Evolutionary conservation across 2,329 filamentous ascomycete genomes (phyloP).

Genomic region (Pyrenophora teres): DNA sequence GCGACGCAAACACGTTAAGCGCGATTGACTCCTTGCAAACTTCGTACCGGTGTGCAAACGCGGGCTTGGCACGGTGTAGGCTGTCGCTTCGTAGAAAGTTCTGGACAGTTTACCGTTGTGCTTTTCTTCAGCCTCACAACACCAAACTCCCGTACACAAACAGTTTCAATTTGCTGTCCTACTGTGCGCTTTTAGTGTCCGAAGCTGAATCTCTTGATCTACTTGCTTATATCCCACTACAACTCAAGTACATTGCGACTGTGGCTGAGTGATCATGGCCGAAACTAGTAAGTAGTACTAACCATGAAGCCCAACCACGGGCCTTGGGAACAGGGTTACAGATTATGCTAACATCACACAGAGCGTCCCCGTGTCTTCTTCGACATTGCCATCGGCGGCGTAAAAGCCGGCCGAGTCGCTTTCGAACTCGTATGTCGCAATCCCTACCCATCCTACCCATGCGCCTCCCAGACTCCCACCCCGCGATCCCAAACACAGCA

Average conservation of each 20-base stretch:
- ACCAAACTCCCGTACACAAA: not conserved
- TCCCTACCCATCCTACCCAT: not conserved
- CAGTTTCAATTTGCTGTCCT: too few species aligned
- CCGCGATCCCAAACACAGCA: not conserved
- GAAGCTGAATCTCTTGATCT: not conserved
- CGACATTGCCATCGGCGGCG: constrained; percentile 81
- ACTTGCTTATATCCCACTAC: not conserved
- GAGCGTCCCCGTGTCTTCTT: constrained; percentile 86
- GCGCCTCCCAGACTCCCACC: not conserved
- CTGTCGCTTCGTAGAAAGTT: constrained; percentile 41
- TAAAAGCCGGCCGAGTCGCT: constrained; percentile 74
- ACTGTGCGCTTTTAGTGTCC: too few species aligned
- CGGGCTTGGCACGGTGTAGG: constrained; percentile 31
- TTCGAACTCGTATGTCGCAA: constrained; percentile 74
- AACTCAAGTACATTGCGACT: not conserved
- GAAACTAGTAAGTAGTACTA: constrained; percentile 26
- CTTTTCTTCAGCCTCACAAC: constrained; percentile 30
- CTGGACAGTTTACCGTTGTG: constrained; percentile 33
- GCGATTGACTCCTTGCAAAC: not conserved
- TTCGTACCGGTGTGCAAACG: constrained; percentile 12
- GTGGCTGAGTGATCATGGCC: constrained; percentile 29
- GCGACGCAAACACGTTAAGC: not conserved
- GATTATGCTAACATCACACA: constrained; percentile 29
- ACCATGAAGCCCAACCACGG: not conserved
- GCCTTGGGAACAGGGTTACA: not conserved